Evolutionary conservation across 2,329 filamentous ascomycete species (phyloP), one percentile per base, ranked within the genome.

Genomic region (Dryadomyces quercivorus): DNA sequence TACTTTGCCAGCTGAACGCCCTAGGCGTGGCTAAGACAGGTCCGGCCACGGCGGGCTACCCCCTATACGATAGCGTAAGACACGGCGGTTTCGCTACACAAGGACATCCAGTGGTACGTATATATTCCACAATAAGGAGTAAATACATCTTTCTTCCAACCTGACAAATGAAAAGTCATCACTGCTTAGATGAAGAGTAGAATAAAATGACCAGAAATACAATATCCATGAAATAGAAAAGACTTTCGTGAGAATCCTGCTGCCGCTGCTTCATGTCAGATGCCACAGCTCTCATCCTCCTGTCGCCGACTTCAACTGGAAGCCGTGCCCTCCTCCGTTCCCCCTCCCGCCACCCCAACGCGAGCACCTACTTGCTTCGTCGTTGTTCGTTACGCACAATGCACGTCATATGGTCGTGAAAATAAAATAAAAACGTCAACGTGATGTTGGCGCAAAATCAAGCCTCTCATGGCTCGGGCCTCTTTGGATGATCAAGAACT

Each of bases 351-450:
- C 26, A 31, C 26, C 26, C n/a, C 47, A n/a, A 12, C 36, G 5
- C n/a, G 49, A 20, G 40, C n/a, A 22, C 13, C 9, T 20, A n/a
- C 21, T 40, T 40, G 34, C 47, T 26, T 38, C 3, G 31, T 53
- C 18, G 31, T 45, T 50, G 51, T 26, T 51, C 56, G 43, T 59
- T 49, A 58, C 53, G 52, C 50, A 53, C 52, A 51, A 36, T 50
- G 47, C 53, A 52, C 54, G 55, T 59, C 56, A 54, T 54, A 20
- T 59, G 56, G 38, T 59, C 43, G 57, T 58, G 44, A 42, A 51
- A 58, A 55, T 16, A 44, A 44, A 18, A 44, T 4, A 44, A 44
- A 44, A 44, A 44, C 12, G 42, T 44, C 42, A 31, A 31, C 26
- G 26, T 31, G 4, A 31, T 8, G 26, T 31, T 31, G 26, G 8